Evolutionary conservation across 2,329 filamentous ascomycete genomes (phyloP).

Genomic region (Hirsutella minnesotensis): DNA sequence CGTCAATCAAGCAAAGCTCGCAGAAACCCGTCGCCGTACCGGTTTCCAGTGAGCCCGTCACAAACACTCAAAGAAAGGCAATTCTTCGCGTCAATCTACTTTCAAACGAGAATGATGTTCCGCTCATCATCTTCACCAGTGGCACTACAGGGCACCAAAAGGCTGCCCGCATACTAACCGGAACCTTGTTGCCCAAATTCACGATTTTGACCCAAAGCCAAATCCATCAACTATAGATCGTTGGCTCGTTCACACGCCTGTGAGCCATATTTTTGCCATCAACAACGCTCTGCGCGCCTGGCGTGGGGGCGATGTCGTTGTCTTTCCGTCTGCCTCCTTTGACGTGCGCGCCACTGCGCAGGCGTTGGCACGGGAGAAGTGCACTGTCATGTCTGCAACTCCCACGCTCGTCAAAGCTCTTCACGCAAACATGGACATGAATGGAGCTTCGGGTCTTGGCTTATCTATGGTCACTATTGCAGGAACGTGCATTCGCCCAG

Average conservation of each 20-base stretch:
- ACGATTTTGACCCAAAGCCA: conserved; percentile 22
- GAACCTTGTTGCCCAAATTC: conserved; percentile 25
- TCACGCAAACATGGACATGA: conserved; percentile 16
- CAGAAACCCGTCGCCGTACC: too few species aligned
- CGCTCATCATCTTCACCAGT: conserved; percentile 35
- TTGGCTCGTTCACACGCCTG: conserved; percentile 26
- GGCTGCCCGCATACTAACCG: conserved; percentile 28
- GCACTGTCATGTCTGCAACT: conserved; percentile 27
- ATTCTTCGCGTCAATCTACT: not conserved
- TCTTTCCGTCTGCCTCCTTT: conserved; percentile 24
- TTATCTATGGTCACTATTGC: conserved; percentile 22
- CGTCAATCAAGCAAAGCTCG: too few species aligned
- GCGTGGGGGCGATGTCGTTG: conserved; percentile 19
- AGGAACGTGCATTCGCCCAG: conserved; percentile 17
- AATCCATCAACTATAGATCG: conserved; percentile 14
- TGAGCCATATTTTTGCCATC: conserved; percentile 25
- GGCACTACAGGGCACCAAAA: conserved; percentile 36
- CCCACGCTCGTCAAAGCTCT: conserved; percentile 22
- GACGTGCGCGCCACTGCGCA: conserved; percentile 18
- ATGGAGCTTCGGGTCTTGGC: conserved; percentile 13
- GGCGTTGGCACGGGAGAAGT: conserved; percentile 19
- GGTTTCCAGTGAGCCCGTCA: too few species aligned
- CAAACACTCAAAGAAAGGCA: too few species aligned
- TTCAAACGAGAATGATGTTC: conserved; percentile 10
- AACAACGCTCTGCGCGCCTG: conserved; percentile 26